Percentiles rank a stretch among this genome's conserved stretches.
Conservation (phyloP, 2,329 filamentous ascomycete species). For the Ceratocystis albifundus region DNA sequence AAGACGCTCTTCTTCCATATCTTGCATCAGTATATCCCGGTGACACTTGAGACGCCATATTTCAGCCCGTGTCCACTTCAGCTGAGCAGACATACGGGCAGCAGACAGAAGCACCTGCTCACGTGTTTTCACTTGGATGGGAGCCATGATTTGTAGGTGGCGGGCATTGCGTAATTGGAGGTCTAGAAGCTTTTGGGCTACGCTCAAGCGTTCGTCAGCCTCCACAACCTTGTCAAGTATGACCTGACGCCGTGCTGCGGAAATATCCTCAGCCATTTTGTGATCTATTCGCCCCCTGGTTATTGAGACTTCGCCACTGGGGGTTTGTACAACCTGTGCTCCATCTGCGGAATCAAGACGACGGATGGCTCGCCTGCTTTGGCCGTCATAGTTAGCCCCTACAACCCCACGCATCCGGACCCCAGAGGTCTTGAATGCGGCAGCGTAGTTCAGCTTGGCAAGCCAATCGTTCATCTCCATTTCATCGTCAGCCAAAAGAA, state of each 20-base stretch:
- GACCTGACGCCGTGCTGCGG: slow-evolving; percentile 66
- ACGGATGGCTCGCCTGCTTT: slow-evolving; percentile 59
- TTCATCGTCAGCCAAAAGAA: slow-evolving; percentile 81
- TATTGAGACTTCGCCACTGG: slow-evolving; percentile 62
- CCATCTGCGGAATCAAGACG: slow-evolving; percentile 55
- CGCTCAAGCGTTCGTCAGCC: slow-evolving; percentile 64
- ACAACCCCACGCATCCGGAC: slow-evolving; percentile 82
- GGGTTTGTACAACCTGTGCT: slow-evolving; percentile 52
- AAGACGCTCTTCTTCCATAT: slow-evolving; percentile 63
- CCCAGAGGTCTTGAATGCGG: slow-evolving; percentile 82
- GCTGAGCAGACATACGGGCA: slow-evolving; percentile 68
- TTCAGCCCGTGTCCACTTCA: slow-evolving; percentile 90
- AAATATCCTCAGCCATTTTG: slow-evolving; percentile 76
- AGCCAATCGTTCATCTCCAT: slow-evolving; percentile 94
- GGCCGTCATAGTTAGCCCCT: slow-evolving; percentile 74
- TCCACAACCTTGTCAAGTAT: slow-evolving; percentile 77
- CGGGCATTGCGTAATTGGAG: slow-evolving; percentile 76
- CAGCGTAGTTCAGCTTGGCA: slow-evolving; percentile 89
- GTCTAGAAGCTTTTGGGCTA: slow-evolving; percentile 66
- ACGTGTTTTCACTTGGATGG: slow-evolving; percentile 79
- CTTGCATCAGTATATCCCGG: slow-evolving; percentile 71
- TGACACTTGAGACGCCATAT: slow-evolving; percentile 90
- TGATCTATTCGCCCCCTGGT: slow-evolving; percentile 63
- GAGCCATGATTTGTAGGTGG: slow-evolving; percentile 77
- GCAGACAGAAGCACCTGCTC: slow-evolving; percentile 79